Conservation (phyloP, 2,329 filamentous ascomycete species). For the Myriosclerotinia curreyana region DNA sequence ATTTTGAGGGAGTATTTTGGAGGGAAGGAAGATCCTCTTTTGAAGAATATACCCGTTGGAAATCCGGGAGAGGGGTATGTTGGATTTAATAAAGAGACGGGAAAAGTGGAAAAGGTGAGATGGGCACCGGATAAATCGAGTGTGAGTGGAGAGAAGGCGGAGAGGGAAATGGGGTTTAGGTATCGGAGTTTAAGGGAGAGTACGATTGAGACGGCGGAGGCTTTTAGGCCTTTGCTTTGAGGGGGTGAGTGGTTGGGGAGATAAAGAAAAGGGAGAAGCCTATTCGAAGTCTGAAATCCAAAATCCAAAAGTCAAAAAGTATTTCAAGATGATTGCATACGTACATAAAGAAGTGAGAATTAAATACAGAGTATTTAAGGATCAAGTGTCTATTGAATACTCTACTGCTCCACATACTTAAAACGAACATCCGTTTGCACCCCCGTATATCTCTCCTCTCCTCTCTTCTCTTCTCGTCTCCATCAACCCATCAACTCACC, state of each 20-base stretch:
- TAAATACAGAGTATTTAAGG: no score
- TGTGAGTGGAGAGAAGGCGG: slow-evolving; percentile 37
- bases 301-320: no score
- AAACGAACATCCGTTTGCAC: no score
- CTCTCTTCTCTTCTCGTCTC: no score
- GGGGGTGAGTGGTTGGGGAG: background rate
- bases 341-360: no score
- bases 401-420: no score
- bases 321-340: no score
- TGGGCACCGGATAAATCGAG: slow-evolving; percentile 26
- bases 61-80: slow-evolving; percentile 44
- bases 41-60: slow-evolving; percentile 41
- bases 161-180: slow-evolving; percentile 33
- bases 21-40: slow-evolving; percentile 31
- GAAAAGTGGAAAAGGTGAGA: slow-evolving; percentile 25
- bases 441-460: no score
- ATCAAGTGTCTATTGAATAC: no score
- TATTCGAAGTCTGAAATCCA: background rate
- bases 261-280: no score
- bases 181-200: slow-evolving; percentile 34
- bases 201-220: slow-evolving; percentile 41
- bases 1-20: slow-evolving; percentile 43
- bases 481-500: no score
- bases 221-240: slow-evolving; percentile 33
- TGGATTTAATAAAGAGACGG: slow-evolving; percentile 32